Percentiles rank a stretch among this genome's conserved stretches.
phyloP scores from a whole-genome alignment of 2,329 filamentous ascomycete genomes.

The Clonostachys rosea region DNA sequence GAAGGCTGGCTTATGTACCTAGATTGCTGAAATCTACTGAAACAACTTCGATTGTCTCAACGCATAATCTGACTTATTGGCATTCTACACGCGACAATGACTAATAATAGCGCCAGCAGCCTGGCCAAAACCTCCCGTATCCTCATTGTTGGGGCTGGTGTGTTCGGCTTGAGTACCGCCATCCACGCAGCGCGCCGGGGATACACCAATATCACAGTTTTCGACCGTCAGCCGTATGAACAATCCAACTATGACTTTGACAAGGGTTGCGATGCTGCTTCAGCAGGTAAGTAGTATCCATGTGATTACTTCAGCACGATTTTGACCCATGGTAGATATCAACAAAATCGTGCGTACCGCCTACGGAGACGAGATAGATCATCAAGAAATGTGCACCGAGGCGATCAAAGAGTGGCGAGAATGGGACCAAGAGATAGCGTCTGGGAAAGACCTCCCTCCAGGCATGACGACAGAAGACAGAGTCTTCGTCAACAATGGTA shows the following conservation, averaged over 20 bases:
- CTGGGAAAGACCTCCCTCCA: slow-evolving; percentile 19
- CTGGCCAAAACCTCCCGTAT: slow-evolving; percentile 4
- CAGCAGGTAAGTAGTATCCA: slow-evolving; percentile 20
- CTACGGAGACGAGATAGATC: slow-evolving; percentile 33
- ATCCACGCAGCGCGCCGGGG: slow-evolving; percentile 27
- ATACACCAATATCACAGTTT: slow-evolving; percentile 39
- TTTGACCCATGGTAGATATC: slow-evolving; percentile 14
- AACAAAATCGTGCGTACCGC: slow-evolving; percentile 31
- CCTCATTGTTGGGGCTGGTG: slow-evolving; percentile 15
- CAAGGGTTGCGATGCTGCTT: slow-evolving; percentile 35
- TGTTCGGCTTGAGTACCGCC: slow-evolving; percentile 28
- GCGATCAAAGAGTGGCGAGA: slow-evolving; percentile 31
- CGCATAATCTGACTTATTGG: too few species aligned
- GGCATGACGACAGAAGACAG: slow-evolving; percentile 26
- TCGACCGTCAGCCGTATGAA: slow-evolving; percentile 40
- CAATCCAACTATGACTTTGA: slow-evolving; percentile 30
- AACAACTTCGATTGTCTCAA: too few species aligned
- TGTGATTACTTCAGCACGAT: not conserved
- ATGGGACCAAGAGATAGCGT: slow-evolving; percentile 36
- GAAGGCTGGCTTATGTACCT: too few species aligned
- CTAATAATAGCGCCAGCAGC: too few species aligned
- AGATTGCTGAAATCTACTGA: too few species aligned
- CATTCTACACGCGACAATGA: too few species aligned
- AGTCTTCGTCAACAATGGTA: slow-evolving; percentile 32
- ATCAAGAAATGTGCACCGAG: slow-evolving; percentile 37